A percentile compares a stretch with the other conserved stretches of the same genome.
Conservation (phyloP, 768 basidiomycete species). For the Tricholoma furcatifolium region DNA sequence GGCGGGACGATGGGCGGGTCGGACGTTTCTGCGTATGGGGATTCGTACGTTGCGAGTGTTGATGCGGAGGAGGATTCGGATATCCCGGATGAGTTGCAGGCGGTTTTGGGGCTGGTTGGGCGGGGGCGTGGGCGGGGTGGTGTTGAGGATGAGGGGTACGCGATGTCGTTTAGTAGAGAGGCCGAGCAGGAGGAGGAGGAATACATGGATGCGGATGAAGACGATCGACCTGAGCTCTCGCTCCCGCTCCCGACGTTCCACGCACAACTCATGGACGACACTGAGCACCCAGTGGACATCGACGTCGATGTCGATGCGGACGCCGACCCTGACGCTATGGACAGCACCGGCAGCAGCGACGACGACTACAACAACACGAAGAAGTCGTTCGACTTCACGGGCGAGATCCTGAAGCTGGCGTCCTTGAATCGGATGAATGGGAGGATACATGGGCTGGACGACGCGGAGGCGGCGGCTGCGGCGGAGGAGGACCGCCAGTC, state of each 20-base stretch:
- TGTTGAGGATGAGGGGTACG: conserved; percentile 31
- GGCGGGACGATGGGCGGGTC: conserved; percentile 69
- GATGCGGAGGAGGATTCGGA: conserved; percentile 71
- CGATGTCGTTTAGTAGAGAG: conserved; percentile 32
- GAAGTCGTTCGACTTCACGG: conserved; percentile 83
- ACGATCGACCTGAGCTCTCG: conserved; percentile 27
- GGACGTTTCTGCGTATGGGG: conserved; percentile 40
- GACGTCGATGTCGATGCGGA: conserved; percentile 30
- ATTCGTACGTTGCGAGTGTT: conserved; percentile 42
- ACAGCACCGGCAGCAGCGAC: too few relatives aligned
- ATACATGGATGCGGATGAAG: conserved; percentile 21
- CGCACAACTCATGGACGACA: conserved; percentile 44
- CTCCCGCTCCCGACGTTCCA: conserved; percentile 37
- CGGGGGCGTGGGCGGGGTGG: too few relatives aligned
- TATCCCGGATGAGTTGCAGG: conserved; percentile 76
- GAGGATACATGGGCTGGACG: conserved; percentile 73
- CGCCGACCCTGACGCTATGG: conserved; percentile 22
- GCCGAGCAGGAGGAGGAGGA: background rate
- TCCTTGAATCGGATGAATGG: too few relatives aligned
- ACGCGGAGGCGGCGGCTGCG: conserved; percentile 1
- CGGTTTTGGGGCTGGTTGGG: conserved; percentile 46
- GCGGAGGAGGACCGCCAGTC: conserved; percentile 69
- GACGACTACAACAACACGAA: conserved; percentile 68
- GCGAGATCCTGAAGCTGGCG: conserved; percentile 68
- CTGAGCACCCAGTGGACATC: conserved; percentile 35